Evolutionary conservation across 306 rosid species (phyloP), one percentile per base, ranked within the genome.

Genomic region (Cicer cuneatum): DNA sequence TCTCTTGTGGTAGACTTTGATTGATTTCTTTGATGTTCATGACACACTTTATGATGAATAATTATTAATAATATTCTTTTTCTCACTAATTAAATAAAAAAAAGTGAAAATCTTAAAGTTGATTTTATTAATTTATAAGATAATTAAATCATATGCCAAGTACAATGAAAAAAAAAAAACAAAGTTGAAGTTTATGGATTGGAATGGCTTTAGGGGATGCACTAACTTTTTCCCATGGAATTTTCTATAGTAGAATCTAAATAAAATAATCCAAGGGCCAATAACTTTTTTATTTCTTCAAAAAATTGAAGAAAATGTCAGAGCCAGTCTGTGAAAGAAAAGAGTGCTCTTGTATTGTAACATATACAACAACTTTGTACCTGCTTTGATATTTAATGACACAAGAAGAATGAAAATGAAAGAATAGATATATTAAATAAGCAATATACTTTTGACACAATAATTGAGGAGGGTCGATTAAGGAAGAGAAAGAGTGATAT

Each of bases 381-480:
- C 24, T 38, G 77, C 40, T 78, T 61, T 78, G 71, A 69, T 74
- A 73, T 73, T 65, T 37, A 59, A 40, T 39, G 65, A 39, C 52
- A 74, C 59, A 63, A 78, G 16, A 59, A 65, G 74, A 71, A 65
- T 71, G 77, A 63, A 46, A 71, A 80, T 59, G 66, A 74, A 37
- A 72, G 4, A 11, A 57, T 21, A 57, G 67, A 40, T 58, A 76
- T 69, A 43, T 16, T 54, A 29, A 29, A n/a, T 47, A 60, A 6
- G 60, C 52, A 74, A 68, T 80, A 74, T 69, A 74, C 37, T 67
- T 69, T 66, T 59, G 42, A 73, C 58, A 46, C 85, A 88, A 88
- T 85, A 78, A 88, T 83, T 83, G 86, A 67, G 52, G 68, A 75
- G 42, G 29, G 56, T 19, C 35, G 7, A 63, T 38, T 51, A 63